Evolutionary conservation across 2,329 filamentous ascomycete species (phyloP).

Genomic region (Balansia obtecta): DNA sequence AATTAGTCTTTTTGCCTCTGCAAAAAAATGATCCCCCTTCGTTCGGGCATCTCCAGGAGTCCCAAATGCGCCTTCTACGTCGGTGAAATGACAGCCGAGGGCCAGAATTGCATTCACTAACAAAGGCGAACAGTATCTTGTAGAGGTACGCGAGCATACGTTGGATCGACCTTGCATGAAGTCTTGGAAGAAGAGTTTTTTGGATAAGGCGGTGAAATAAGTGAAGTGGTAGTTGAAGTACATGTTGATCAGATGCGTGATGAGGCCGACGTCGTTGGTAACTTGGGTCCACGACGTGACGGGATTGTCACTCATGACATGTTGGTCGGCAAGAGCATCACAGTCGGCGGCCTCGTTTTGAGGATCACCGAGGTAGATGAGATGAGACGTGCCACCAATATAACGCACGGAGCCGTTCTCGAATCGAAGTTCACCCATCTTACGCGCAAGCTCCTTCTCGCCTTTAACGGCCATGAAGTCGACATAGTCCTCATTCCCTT

Average conservation of each 20-base stretch:
- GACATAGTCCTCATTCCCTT: slow-evolving; percentile 27
- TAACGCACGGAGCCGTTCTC: slow-evolving; percentile 83
- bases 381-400: slow-evolving; percentile 86
- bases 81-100: slow-evolving; percentile 86
- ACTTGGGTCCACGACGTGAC: slow-evolving; percentile 81
- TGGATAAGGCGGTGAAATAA: slow-evolving; percentile 86
- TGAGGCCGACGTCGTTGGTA: slow-evolving; percentile 64
- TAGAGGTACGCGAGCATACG: slow-evolving; percentile 36
- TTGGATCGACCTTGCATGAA: slow-evolving; percentile 59
- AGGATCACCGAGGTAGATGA: slow-evolving; percentile 62
- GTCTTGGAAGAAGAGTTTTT: slow-evolving; percentile 74
- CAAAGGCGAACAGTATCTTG: slow-evolving; percentile 71
- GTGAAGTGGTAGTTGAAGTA: slow-evolving; percentile 98
- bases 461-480: slow-evolving; percentile 32
- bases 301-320: slow-evolving; percentile 51
- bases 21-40: slow-evolving; percentile 92
- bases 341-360: slow-evolving; percentile 23
- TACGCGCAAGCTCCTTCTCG: slow-evolving; percentile 76
- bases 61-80: slow-evolving; percentile 57
- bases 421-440: slow-evolving; percentile 82
- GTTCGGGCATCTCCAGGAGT: slow-evolving; percentile 65
- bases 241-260: slow-evolving; percentile 86
- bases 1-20: slow-evolving; percentile 80
- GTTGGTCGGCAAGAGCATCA: slow-evolving; percentile 31
- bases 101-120: slow-evolving; percentile 91